Evolutionary conservation across 78 protist genomes (phyloP), one percentile per base, ranked within the genome.

Genomic region (slime mould (Dictyostelium discoideum)): DNA sequence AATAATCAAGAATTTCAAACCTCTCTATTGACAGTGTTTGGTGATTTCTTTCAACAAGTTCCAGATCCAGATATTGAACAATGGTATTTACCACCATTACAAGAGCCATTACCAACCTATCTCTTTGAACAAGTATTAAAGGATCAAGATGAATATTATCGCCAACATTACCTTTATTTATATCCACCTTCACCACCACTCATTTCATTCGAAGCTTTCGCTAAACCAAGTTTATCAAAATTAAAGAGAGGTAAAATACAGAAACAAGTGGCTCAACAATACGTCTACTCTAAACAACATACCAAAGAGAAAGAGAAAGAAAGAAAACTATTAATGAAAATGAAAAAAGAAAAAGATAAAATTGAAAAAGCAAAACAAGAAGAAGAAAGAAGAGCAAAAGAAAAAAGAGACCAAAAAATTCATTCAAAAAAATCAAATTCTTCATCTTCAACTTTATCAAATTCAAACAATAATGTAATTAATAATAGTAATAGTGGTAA

Each of bases 181-280:
- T 89, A 89, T 89, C 94, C 94, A 89, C 94, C 94, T 46, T 81
- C 87, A 32, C 87, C 94, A 24, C 94, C 86, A 81, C 83, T 79
- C 63, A 89, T 89, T 48, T 67, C 94, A 42, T 89, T 89, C 74
- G 94, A 89, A 44, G 69, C 94, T 20, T 67, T 89, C 37, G 94
- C 87, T 48, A 89, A 67, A 84, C 94, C 94, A 32, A 67, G 65
- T 18, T 40, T 40, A 63, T 81, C 94, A 50, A 89, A 89, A 48
- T 65, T 89, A 42, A 89, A 76, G 94, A 79, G 94, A 67, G 94
- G 94, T 44, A 89, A 89, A 48, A 81, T 89, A 2, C 82, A 80
- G n/a, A 84, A 80, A 54, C 87, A 82, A 76, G 78, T 81, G 2
- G 96, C 86, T 16, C 80, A 81, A 39, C 96, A 93, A 40, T 85